phyloP scores from a whole-genome alignment of 495 filamentous ascomycete genomes.

The Penicillium silybi region DNA sequence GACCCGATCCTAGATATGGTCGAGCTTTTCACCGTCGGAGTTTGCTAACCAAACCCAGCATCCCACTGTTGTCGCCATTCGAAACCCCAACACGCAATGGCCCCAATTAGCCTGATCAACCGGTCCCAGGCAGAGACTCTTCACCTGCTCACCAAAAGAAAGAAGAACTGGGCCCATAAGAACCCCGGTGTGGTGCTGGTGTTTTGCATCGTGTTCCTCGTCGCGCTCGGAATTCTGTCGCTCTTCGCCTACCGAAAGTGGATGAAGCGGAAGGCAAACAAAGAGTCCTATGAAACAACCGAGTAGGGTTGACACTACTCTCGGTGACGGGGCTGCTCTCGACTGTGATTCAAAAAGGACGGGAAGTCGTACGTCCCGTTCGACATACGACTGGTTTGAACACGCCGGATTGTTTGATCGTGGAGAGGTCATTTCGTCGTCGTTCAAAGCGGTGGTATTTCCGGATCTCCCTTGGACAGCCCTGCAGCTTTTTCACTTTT shows the following conservation, averaged over 20 bases:
- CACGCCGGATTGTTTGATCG: not conserved
- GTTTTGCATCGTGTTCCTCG: constrained; percentile 50
- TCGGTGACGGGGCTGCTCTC: not conserved
- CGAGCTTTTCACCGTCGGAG: not conserved
- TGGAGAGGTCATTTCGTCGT: too few species aligned
- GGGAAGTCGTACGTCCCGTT: not conserved
- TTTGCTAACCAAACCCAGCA: not conserved
- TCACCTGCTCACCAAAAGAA: constrained; percentile 29
- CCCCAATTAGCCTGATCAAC: constrained; percentile 29
- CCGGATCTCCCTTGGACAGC: not conserved
- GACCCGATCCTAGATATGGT: not conserved
- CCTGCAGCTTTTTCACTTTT: not conserved
- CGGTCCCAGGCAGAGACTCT: constrained; percentile 13
- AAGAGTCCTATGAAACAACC: constrained; percentile 23
- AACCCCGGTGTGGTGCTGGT: constrained; percentile 52
- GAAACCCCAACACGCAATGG: constrained; percentile 25
- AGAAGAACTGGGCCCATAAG: constrained; percentile 45
- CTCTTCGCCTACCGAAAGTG: constrained; percentile 44
- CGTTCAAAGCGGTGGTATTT: too few species aligned
- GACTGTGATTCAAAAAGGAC: not conserved
- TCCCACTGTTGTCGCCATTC: not conserved
- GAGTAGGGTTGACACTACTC: not conserved
- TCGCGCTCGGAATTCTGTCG: constrained; percentile 38
- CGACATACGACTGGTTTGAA: not conserved
- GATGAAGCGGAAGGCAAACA: constrained; percentile 32